Percentiles rank a stretch among this genome's conserved stretches.
Conservation (phyloP, 2,329 filamentous ascomycete species). For the Aspergillus sp. region DNA sequence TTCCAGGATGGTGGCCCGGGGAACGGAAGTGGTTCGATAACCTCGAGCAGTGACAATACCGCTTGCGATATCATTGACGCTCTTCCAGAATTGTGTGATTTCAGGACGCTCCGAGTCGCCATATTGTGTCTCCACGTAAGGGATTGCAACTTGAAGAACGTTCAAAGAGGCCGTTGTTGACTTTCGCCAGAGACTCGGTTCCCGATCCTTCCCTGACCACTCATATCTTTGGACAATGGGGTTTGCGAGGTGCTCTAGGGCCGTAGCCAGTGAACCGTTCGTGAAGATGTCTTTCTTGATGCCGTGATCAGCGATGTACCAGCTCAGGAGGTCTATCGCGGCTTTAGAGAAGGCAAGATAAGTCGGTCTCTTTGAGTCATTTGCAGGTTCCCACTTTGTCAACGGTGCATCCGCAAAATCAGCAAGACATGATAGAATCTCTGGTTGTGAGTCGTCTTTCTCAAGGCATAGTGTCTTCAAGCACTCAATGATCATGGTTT, state of each 20-base stretch:
- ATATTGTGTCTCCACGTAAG: constrained; percentile 56
- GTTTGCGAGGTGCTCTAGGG: constrained; percentile 66
- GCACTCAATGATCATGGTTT: constrained; percentile 38
- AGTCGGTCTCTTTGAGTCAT: constrained; percentile 62
- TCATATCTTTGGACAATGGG: constrained; percentile 79
- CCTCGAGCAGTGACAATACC: constrained; percentile 71
- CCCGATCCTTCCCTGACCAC: constrained; percentile 71
- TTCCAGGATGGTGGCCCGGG: constrained; percentile 52
- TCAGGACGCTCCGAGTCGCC: constrained; percentile 34
- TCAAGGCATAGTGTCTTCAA: constrained; percentile 40
- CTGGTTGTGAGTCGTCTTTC: constrained; percentile 39
- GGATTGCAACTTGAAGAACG: constrained; percentile 67
- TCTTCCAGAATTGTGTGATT: constrained; percentile 67
- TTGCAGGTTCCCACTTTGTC: constrained; percentile 39
- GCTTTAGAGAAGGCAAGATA: constrained; percentile 88
- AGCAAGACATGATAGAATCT: constrained; percentile 54
- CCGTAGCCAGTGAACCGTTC: constrained; percentile 65
- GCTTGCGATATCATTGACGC: constrained; percentile 64
- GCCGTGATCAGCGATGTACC: constrained; percentile 44
- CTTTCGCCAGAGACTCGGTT: constrained; percentile 73
- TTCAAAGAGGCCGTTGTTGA: constrained; percentile 71
- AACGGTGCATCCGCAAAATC: constrained; percentile 67
- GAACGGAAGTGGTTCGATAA: constrained; percentile 45
- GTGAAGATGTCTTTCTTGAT: constrained; percentile 68
- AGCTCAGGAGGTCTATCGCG: constrained; percentile 68